Conservation (phyloP, 108 stramenopile species). For the Stephanodiscus triporus region DNA sequence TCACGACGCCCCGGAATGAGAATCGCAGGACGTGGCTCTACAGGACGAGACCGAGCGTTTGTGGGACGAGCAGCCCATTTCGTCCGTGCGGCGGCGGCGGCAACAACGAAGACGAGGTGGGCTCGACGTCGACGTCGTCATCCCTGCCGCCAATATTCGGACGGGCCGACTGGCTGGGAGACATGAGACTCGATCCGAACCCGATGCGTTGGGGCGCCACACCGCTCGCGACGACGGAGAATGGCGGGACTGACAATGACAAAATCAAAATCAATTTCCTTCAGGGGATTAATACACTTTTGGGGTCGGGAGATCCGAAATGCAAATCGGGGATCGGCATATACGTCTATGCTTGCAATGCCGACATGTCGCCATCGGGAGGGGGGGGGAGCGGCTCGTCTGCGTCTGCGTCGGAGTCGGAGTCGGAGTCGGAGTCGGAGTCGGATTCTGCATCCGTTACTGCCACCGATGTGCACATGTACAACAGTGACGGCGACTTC, state of each 20-base stretch:
- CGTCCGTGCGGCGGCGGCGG: conserved; percentile 8
- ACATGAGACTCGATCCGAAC: conserved; percentile 69
- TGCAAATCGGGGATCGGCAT: conserved; percentile 80
- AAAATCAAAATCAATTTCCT: conserved; percentile 62
- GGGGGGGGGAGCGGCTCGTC: not conserved
- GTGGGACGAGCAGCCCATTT: conserved; percentile 38
- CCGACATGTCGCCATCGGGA: conserved; percentile 49
- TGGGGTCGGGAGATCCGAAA: conserved; percentile 70
- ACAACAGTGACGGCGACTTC: conserved; percentile 94
- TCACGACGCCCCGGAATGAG: conserved; percentile 81
- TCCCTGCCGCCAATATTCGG: conserved; percentile 50
- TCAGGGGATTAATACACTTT: conserved; percentile 59
- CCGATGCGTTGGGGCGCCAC: conserved; percentile 89
- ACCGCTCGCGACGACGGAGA: conserved; percentile 31
- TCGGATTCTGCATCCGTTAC: not conserved
- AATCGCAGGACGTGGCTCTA: conserved; percentile 88
- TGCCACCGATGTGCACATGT: conserved; percentile 44
- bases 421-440: not conserved
- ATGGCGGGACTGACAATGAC: too few species aligned
- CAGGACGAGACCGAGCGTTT: conserved; percentile 75
- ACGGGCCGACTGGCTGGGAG: conserved; percentile 37
- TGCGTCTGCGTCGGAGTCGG: conserved; percentile 3
- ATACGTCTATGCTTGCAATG: conserved; percentile 74
- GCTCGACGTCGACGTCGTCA: not conserved
- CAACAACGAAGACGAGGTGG: not conserved